These are phyloP conservation scores for Pisolithus thermaeus DNA, from an alignment of 1,284 basidiomycete species.

Conservation along the genomic window DNA sequence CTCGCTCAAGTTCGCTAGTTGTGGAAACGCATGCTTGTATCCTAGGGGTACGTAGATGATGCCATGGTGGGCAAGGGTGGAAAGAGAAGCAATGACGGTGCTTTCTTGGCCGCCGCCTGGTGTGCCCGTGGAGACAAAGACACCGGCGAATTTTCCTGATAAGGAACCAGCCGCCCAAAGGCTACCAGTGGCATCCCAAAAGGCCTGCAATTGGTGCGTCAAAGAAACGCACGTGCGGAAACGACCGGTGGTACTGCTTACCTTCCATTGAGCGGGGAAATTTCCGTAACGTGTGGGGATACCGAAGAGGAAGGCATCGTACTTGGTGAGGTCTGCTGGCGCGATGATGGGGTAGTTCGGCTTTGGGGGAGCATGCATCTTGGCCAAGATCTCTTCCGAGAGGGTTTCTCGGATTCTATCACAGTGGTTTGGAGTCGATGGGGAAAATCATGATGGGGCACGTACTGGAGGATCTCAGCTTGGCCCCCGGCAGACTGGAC, in stretches of 20 bases:
- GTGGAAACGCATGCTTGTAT: conserved; percentile 34
- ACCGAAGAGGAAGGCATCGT: conserved; percentile 35
- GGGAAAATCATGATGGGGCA: not conserved
- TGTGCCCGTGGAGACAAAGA: conserved; percentile 39
- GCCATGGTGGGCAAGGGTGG: conserved; percentile 52
- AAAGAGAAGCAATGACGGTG: conserved; percentile 45
- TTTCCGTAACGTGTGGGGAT: conserved; percentile 45
- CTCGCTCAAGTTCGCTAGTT: conserved; percentile 36
- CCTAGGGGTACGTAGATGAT: conserved; percentile 50
- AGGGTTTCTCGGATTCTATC: conserved; percentile 51
- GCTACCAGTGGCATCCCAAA: conserved; percentile 48
- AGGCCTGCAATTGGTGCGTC: conserved; percentile 24
- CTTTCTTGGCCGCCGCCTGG: conserved; percentile 43
- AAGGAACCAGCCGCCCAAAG: conserved; percentile 47
- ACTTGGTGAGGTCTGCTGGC: conserved; percentile 38
- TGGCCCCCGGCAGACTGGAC: conserved; percentile 42
- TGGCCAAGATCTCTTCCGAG: conserved; percentile 43
- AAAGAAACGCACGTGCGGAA: not conserved
- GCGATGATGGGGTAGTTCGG: conserved; percentile 43
- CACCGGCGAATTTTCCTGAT: conserved; percentile 48
- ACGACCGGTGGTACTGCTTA: conserved; percentile 3
- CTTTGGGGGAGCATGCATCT: conserved; percentile 48
- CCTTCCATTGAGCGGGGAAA: conserved; percentile 33
- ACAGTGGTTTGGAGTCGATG: not conserved
- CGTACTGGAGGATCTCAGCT: conserved; percentile 39